Base-by-base conservation (phyloP, 2,329 filamentous ascomycete species). In the Nothophoma quercina region DNA sequence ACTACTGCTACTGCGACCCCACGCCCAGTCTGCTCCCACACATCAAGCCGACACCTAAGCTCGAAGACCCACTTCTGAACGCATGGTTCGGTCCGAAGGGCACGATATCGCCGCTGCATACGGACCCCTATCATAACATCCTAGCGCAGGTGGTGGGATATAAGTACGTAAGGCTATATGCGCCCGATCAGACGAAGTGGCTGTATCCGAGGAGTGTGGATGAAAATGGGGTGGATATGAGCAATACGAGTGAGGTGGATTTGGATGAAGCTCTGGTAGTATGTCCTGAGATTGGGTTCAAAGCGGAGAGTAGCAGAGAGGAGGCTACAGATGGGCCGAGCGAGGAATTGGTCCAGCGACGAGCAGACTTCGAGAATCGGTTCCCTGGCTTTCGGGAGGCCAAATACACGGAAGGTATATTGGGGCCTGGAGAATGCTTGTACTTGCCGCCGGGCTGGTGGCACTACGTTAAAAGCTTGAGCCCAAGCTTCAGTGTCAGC, bases 391-490 rank as follows among this genome's bases (percentile, higher is more conserved):
- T 96, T 59, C 72, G 72, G 40, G 72, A 80, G 0, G 80, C 89
- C 1, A 78, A 83, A 46, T 93, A 88, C 68, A 76, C 89, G 26
- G 95, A 99, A 67, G 87, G 87, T 49, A 82, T 98, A 1, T 76
- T 99, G 5, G 85, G 83, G 23, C 88, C 89, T 1, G 95, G 93
- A 0, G 92, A 99, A 45, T 89, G 87, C 59, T 71, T 99, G 45
- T 95, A 96, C 70, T 90, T 99, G 45, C 95, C 95, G 0, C 82
- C 91, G 5, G 95, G 93, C 0, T 99, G 95, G 93, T 99, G 95
- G 95, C 95, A 99, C 78, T 98, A 97, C 74, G 90, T 98, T 3
- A 82, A 90, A 54, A 91, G 91, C 41, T 71, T 98, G 66, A 91
- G 86, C 50, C 85, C 90, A 16, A 96, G 93, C 69, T 93, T 96